These are phyloP conservation scores for Gynandropsis gynandra DNA, from an alignment of 345 rosid genomes.

Conservation along the genomic window DNA sequence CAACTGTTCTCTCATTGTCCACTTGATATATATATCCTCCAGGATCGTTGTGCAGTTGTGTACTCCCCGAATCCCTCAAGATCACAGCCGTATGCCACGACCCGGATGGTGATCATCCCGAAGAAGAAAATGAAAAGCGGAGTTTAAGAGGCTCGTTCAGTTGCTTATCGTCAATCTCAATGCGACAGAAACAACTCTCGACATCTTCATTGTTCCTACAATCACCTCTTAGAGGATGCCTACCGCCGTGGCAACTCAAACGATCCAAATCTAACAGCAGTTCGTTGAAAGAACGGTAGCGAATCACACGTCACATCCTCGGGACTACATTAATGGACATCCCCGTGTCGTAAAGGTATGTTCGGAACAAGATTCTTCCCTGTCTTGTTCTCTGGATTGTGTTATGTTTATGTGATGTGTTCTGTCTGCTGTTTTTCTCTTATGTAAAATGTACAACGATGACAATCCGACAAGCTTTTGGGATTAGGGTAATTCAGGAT, in stretches of 20 bases:
- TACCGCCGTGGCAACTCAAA: slow-evolving; percentile 73
- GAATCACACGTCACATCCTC: too few species aligned
- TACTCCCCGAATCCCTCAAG: slow-evolving; percentile 81
- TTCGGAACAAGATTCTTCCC: neutral
- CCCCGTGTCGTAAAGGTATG: neutral
- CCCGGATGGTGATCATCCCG: slow-evolving; percentile 44
- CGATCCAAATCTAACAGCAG: slow-evolving; percentile 50
- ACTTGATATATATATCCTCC: neutral
- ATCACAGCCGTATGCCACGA: slow-evolving; percentile 51
- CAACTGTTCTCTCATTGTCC: too few species aligned
- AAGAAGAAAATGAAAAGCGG: slow-evolving; percentile 62
- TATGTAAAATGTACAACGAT: too few species aligned
- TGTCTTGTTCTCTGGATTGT: too few species aligned
- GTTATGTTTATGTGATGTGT: too few species aligned
- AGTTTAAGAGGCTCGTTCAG: slow-evolving; percentile 41
- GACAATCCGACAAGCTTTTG: too few species aligned
- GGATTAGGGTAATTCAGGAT: too few species aligned
- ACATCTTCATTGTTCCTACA: slow-evolving; percentile 60
- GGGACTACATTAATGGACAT: too few species aligned
- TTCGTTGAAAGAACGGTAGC: slow-evolving; percentile 66
- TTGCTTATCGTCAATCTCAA: slow-evolving; percentile 74
- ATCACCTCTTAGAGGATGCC: slow-evolving; percentile 76
- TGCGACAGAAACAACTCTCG: slow-evolving; percentile 71
- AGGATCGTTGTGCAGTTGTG: slow-evolving; percentile 92
- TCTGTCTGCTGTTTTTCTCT: too few species aligned